Evolutionary conservation across 257 asterid genomes (phyloP).

Genomic region (Prunella vulgaris): DNA sequence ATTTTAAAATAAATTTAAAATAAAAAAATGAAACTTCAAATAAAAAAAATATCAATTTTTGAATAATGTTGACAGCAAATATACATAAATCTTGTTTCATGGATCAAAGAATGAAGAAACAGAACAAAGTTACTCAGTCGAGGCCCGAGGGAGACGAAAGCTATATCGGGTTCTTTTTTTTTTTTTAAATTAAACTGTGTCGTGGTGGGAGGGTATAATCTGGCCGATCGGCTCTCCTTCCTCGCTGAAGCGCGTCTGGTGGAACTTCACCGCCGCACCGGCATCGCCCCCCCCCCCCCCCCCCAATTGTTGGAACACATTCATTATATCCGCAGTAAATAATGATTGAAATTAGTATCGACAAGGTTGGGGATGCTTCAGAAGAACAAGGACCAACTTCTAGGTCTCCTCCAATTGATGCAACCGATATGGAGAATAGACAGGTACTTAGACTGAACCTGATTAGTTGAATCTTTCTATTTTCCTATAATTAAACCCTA

Average conservation of each 20-base stretch:
- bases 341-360: constrained; percentile 14
- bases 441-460: constrained; percentile 10
- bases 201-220: no score
- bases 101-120: no score
- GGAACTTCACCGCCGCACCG: background rate
- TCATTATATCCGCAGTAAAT: background rate
- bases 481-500: background rate
- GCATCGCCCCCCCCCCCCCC: background rate
- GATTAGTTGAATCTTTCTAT: background rate
- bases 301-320: background rate
- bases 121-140: no score
- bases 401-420: background rate
- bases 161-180: no score
- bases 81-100: no score
- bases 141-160: no score
- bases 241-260: background rate
- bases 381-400: constrained; percentile 7
- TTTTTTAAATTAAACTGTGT: no score
- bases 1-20: no score
- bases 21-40: no score
- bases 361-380: background rate
- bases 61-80: no score
- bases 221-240: background rate
- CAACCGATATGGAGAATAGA: constrained; percentile 10
- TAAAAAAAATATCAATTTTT: no score